Conservation (phyloP, 2,329 filamentous ascomycete species). For the Fusarium sp. region DNA sequence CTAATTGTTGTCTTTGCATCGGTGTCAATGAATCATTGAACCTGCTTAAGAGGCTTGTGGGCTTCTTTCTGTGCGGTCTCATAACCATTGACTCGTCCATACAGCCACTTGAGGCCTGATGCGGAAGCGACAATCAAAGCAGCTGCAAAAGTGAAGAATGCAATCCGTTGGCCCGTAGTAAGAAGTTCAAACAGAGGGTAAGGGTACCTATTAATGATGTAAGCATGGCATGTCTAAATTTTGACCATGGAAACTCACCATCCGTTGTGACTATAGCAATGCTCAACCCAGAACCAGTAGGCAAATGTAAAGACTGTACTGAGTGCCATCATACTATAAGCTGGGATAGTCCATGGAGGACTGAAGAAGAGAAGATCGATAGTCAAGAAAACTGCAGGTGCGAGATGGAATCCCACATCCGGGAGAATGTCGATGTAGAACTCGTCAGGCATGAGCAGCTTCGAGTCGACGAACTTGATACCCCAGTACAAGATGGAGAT, state of each 20-base stretch:
- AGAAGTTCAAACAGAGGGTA: slow-evolving; percentile 85
- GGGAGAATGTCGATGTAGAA: slow-evolving; percentile 65
- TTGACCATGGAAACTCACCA: slow-evolving; percentile 57
- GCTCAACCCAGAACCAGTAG: slow-evolving; percentile 84
- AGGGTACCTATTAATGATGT: slow-evolving; percentile 70
- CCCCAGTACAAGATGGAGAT: slow-evolving; percentile 81
- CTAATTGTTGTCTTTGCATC: not conserved
- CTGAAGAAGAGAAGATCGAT: slow-evolving; percentile 75
- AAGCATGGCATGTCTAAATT: not conserved
- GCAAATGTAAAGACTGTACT: slow-evolving; percentile 69
- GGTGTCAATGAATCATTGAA: slow-evolving; percentile 36
- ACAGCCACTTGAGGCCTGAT: slow-evolving; percentile 73
- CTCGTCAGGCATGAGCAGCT: slow-evolving; percentile 64
- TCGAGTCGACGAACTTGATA: slow-evolving; percentile 66
- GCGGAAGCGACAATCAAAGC: slow-evolving; percentile 78
- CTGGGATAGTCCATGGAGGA: slow-evolving; percentile 76
- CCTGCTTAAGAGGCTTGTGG: slow-evolving; percentile 48
- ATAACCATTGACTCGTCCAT: slow-evolving; percentile 73
- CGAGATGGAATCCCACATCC: slow-evolving; percentile 74
- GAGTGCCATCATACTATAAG: slow-evolving; percentile 67
- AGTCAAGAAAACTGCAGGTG: slow-evolving; percentile 72
- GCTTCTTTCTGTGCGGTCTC: slow-evolving; percentile 49
- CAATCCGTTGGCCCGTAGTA: slow-evolving; percentile 70
- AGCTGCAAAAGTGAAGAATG: slow-evolving; percentile 77
- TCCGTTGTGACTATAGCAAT: slow-evolving; percentile 75